Evolutionary conservation across 345 rosid genomes (phyloP).

Genomic region (Chamaenerion angustifolium): DNA sequence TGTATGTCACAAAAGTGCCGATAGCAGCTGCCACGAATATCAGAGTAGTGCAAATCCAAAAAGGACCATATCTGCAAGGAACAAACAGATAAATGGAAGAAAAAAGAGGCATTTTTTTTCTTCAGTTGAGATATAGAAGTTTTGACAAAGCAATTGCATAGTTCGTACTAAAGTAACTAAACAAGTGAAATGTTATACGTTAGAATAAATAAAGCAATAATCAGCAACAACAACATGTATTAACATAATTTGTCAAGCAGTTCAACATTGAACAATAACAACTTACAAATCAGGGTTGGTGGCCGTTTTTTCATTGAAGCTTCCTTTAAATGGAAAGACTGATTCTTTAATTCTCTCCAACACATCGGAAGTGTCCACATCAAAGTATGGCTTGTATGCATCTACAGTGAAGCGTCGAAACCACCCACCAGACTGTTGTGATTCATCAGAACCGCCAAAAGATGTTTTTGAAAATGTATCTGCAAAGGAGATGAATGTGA

Average conservation of each 20-base stretch:
- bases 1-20: slow-evolving; percentile 85
- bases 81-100: background rate
- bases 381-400: slow-evolving; percentile 89
- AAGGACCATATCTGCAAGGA: slow-evolving; percentile 80
- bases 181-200: background rate
- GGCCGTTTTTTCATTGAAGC: slow-evolving; percentile 78
- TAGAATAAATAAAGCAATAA: background rate
- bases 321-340: slow-evolving; percentile 88
- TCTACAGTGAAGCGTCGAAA: slow-evolving; percentile 49
- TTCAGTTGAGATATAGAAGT: background rate
- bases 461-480: slow-evolving; percentile 75
- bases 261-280: background rate
- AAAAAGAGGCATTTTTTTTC: background rate
- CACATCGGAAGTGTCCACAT: slow-evolving; percentile 88
- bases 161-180: background rate
- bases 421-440: slow-evolving; percentile 70
- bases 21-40: slow-evolving; percentile 95
- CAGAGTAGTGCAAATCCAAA: slow-evolving; percentile 94
- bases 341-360: slow-evolving; percentile 84
- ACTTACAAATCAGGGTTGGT: slow-evolving; percentile 83
- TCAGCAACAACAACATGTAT: background rate
- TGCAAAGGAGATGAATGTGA: slow-evolving; percentile 17
- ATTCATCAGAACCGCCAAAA: slow-evolving; percentile 43
- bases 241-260: background rate
- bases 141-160: background rate